Conservation (phyloP, 2,329 filamentous ascomycete species). For the Elsinoe australis region DNA sequence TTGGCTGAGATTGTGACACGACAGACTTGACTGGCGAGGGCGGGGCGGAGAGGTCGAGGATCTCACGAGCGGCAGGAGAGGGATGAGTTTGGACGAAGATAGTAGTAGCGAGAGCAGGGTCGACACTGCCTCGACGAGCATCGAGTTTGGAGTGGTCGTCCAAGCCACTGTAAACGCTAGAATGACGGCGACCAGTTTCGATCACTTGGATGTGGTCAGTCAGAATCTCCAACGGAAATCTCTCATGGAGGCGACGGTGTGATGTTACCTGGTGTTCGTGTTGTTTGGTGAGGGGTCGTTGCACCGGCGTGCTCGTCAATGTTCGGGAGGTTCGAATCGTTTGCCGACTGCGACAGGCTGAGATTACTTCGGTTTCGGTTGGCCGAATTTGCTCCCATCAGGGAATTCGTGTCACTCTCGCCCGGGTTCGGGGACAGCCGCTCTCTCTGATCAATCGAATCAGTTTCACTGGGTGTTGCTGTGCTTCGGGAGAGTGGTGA, state of each 20-base stretch:
- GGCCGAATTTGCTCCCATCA: background rate
- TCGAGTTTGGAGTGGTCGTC: slow-evolving; percentile 26
- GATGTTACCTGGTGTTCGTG: slow-evolving; percentile 16
- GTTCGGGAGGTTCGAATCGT: slow-evolving; percentile 2
- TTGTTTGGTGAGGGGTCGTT: slow-evolving; percentile 7
- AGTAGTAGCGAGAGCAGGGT: slow-evolving; percentile 24
- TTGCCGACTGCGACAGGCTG: slow-evolving; percentile 6
- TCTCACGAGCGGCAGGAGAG: slow-evolving; percentile 12
- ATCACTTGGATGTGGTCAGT: slow-evolving; percentile 17
- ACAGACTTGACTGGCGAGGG: slow-evolving; percentile 15
- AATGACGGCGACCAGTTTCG: slow-evolving; percentile 12
- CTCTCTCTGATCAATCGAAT: slow-evolving; percentile 19
- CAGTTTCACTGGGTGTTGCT: slow-evolving; percentile 18
- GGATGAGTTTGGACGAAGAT: slow-evolving; percentile 21
- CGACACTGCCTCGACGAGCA: slow-evolving; percentile 30
- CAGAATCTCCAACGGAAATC: background rate
- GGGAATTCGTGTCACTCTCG: slow-evolving; percentile 14
- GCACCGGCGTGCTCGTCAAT: slow-evolving; percentile 15
- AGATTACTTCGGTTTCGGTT: slow-evolving; percentile 11
- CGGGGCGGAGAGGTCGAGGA: slow-evolving; percentile 14
- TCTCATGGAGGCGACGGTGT: slow-evolving; percentile 3
- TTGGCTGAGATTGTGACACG: slow-evolving; percentile 14
- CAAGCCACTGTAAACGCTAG: slow-evolving; percentile 20
- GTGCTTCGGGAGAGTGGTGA: slow-evolving; percentile 19
- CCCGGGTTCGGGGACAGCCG: slow-evolving; percentile 15